phyloP scores from a whole-genome alignment of 208 protist species.

The Porcisia deanei region DNA sequence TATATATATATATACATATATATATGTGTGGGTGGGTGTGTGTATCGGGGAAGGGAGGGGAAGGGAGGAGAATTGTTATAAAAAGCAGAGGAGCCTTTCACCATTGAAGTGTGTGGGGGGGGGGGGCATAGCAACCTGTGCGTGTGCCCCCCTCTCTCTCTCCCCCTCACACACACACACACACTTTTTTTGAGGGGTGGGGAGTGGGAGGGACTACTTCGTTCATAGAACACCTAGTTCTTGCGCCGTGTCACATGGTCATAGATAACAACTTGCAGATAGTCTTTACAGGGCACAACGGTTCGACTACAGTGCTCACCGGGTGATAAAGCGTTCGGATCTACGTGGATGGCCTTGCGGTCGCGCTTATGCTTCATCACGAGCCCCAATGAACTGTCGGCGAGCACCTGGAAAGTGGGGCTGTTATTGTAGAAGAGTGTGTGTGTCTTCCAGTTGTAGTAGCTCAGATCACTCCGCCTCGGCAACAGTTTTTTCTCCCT shows the following conservation, averaged over 20 bases:
- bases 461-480: constrained; percentile 96
- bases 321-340: constrained; percentile 89
- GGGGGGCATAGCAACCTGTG: too few relatives aligned
- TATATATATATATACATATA: not conserved
- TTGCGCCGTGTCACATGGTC: constrained; percentile 92
- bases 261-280: constrained; percentile 95
- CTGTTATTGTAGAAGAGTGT: constrained; percentile 94
- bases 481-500: constrained; percentile 92
- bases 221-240: constrained; percentile 47
- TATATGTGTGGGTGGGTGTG: not conserved
- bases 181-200: too few relatives aligned
- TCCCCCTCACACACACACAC: not conserved
- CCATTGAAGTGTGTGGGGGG: too few relatives aligned
- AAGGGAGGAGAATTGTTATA: too few relatives aligned
- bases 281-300: constrained; percentile 94
- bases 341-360: constrained; percentile 97
- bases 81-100: too few relatives aligned
- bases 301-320: constrained; percentile 95
- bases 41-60: not conserved
- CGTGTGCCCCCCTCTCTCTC: not conserved
- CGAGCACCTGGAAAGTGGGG: constrained; percentile 96
- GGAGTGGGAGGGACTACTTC: too few relatives aligned
- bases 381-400: constrained; percentile 95
- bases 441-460: constrained; percentile 99
- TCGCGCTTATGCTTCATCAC: constrained; percentile 99